These are phyloP conservation scores for Cucumis sativus DNA, from an alignment of 306 rosid species.

Conservation along the genomic window Cucumber_9930_V3 NC_026659.2:29999501-30000000, in stretches of 20 bases:
- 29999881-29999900: neutral
- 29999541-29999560: too few species aligned
- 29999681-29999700: neutral
- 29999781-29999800: neutral
- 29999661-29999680: neutral
- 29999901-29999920: neutral
- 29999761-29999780: neutral
- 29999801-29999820: conserved; percentile 7
- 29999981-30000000: neutral
- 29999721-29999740: neutral
- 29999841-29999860: conserved; percentile 8
- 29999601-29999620: too few species aligned
- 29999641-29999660: neutral
- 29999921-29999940: neutral
- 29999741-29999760: neutral
- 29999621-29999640: too few species aligned
- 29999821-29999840: neutral
- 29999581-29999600: too few species aligned
- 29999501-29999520: too few species aligned
- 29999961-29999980: neutral
- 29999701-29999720: conserved; percentile 2
- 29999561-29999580: too few species aligned
- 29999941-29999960: neutral
- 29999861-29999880: conserved; percentile 1
- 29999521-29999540: too few species aligned